A percentile compares a stretch with the other conserved stretches of the same genome.
phyloP scores from a whole-genome alignment of 768 basidiomycete genomes.

The Neoboletus magnificus region DNA sequence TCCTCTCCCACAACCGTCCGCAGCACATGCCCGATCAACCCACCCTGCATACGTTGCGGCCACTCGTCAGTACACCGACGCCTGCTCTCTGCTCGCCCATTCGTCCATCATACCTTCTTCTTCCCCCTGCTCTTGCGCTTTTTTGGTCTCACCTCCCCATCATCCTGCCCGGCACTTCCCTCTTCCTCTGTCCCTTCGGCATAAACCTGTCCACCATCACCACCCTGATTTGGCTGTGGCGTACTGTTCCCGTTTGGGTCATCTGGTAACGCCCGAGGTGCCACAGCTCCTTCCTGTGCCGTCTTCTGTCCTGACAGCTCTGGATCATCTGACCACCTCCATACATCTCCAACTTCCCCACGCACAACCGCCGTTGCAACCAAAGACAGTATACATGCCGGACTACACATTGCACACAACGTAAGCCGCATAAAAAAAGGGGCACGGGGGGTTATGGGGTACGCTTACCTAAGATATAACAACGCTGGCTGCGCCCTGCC shows the following conservation, averaged over 20 bases:
- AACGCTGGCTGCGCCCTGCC: slow-evolving; percentile 85
- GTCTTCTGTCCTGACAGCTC: slow-evolving; percentile 23
- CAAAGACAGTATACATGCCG: slow-evolving; percentile 74
- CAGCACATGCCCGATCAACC: slow-evolving; percentile 9
- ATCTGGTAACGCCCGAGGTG: slow-evolving; percentile 10
- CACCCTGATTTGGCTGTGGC: slow-evolving; percentile 15
- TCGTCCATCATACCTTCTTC: slow-evolving; percentile 6
- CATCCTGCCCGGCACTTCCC: not conserved
- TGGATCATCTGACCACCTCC: slow-evolving; percentile 67
- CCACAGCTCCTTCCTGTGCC: slow-evolving; percentile 9
- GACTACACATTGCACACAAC: slow-evolving; percentile 39
- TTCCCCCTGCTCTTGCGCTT: slow-evolving; percentile 21
- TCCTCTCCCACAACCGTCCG: not conserved
- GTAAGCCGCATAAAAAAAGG: not conserved
- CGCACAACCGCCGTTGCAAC: slow-evolving; percentile 51
- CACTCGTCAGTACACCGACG: slow-evolving; percentile 2
- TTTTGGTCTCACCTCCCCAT: slow-evolving; percentile 4
- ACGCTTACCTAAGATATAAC: slow-evolving; percentile 77
- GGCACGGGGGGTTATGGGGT: not conserved
- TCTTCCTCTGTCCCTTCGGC: slow-evolving; percentile 8
- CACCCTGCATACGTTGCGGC: slow-evolving; percentile 8
- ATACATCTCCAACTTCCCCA: slow-evolving; percentile 69
- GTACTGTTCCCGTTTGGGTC: slow-evolving; percentile 16
- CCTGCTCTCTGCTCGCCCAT: not conserved
- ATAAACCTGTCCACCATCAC: slow-evolving; percentile 12